Conservation (phyloP, 2,329 filamentous ascomycete genomes). For the Nemania abortiva region DNA sequence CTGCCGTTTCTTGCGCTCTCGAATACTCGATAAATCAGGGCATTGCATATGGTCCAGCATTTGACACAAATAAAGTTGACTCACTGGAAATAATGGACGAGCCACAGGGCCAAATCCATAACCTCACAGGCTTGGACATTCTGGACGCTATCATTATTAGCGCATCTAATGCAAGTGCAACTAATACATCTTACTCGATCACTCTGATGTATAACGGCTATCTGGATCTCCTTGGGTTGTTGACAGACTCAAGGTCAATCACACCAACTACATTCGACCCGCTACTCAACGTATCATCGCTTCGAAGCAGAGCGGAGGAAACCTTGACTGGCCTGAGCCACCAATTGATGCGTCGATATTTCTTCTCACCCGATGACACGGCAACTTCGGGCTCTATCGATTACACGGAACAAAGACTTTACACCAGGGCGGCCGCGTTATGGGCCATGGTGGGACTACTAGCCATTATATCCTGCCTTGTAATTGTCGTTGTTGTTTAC, state of each 20-base stretch:
- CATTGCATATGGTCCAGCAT: slow-evolving; percentile 12
- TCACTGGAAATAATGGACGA: not conserved
- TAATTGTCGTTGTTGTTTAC: no score
- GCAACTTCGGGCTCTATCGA: slow-evolving; percentile 1
- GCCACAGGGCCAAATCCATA: no score
- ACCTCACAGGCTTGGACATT: no score
- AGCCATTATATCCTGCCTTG: no score
- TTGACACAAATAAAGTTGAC: slow-evolving; percentile 12
- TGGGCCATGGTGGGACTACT: not conserved
- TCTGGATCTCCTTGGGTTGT: no score
- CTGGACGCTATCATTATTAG: no score
- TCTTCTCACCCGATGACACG: not conserved
- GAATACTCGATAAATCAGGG: slow-evolving; percentile 22
- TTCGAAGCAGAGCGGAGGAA: not conserved
- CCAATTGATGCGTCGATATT: slow-evolving; percentile 7
- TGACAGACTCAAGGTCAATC: no score
- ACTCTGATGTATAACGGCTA: no score
- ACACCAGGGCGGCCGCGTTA: not conserved
- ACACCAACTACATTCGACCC: no score
- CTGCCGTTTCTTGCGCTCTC: slow-evolving; percentile 6
- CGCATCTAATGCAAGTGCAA: no score
- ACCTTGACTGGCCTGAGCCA: slow-evolving; percentile 6
- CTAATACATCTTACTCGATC: no score
- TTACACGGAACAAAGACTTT: slow-evolving; percentile 11
- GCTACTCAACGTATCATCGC: no score